A percentile compares a stretch with the other conserved stretches of the same genome.
Evolutionary conservation across 768 basidiomycete species (phyloP).

Genomic region (Boletus edulis): DNA sequence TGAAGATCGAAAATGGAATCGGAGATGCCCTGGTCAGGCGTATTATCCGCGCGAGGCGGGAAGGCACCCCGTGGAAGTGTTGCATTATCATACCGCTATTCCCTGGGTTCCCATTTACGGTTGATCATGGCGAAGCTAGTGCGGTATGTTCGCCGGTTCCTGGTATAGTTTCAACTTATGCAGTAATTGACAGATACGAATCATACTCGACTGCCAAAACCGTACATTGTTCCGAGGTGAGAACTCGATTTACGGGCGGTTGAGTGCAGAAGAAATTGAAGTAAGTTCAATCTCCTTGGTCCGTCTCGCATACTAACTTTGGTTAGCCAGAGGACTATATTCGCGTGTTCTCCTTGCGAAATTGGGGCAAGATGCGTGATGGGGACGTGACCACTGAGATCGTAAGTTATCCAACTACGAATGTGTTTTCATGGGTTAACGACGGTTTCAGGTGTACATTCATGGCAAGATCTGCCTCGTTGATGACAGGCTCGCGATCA

Average conservation of each 20-base stretch:
- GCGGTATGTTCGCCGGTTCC: slow-evolving; percentile 52
- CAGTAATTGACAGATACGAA: slow-evolving; percentile 60
- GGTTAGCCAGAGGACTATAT: slow-evolving; percentile 91
- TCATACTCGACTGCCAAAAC: slow-evolving; percentile 95
- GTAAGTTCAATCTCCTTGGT: slow-evolving; percentile 38
- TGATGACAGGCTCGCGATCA: slow-evolving; percentile 92
- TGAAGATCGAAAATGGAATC: slow-evolving; percentile 88
- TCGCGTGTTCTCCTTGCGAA: slow-evolving; percentile 84
- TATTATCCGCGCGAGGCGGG: slow-evolving; percentile 82
- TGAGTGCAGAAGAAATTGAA: slow-evolving; percentile 86
- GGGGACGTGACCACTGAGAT: slow-evolving; percentile 87
- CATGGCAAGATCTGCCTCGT: slow-evolving; percentile 76
- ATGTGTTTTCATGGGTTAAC: slow-evolving; percentile 6
- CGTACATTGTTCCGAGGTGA: slow-evolving; percentile 85
- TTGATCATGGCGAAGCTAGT: slow-evolving; percentile 91
- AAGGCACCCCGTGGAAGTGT: slow-evolving; percentile 84
- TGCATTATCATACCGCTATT: slow-evolving; percentile 89
- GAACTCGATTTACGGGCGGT: slow-evolving; percentile 83
- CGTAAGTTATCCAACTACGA: slow-evolving; percentile 36
- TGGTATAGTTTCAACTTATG: neutral
- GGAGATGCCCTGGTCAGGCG: slow-evolving; percentile 92
- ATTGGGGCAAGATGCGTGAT: slow-evolving; percentile 89
- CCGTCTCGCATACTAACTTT: neutral
- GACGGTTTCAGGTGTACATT: slow-evolving; percentile 67
- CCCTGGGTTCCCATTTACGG: slow-evolving; percentile 90